These are phyloP conservation scores for Scutellaria barbata DNA, from an alignment of 257 asterid species.

Conservation along the genomic window DNA sequence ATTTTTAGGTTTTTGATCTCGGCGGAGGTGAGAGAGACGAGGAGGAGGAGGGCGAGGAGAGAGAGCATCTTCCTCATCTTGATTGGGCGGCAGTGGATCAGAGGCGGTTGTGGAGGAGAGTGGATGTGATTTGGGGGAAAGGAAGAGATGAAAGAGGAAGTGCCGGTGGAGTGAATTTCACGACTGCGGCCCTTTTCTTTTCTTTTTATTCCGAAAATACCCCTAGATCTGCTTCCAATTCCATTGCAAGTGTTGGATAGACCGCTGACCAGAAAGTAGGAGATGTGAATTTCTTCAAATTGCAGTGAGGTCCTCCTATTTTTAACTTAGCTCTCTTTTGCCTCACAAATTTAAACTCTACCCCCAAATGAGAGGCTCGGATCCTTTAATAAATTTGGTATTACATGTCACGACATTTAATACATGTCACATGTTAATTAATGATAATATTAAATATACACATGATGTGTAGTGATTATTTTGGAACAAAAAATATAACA, in stretches of 20 bases:
- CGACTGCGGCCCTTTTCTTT: background rate
- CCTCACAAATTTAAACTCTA: too few species aligned
- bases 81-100: slow-evolving; percentile 36
- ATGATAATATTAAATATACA: too few species aligned
- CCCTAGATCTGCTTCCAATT: slow-evolving; percentile 44
- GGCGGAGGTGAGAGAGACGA: slow-evolving; percentile 54
- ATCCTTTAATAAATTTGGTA: too few species aligned
- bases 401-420: too few species aligned
- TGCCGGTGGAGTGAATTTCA: slow-evolving; percentile 36
- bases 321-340: background rate
- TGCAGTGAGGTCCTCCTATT: slow-evolving; percentile 16
- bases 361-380: too few species aligned
- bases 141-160: slow-evolving; percentile 19
- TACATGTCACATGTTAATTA: too few species aligned
- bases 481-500: too few species aligned
- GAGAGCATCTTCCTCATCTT: slow-evolving; percentile 61
- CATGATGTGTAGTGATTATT: too few species aligned
- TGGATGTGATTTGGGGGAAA: slow-evolving; percentile 22
- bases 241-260: slow-evolving; percentile 31
- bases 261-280: slow-evolving; percentile 29
- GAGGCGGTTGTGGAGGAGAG: slow-evolving; percentile 6
- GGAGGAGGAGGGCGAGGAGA: slow-evolving; percentile 49
- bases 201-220: slow-evolving; percentile 37
- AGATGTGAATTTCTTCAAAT: background rate
- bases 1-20: slow-evolving; percentile 83